Conservation (phyloP, 257 asterid species). For the Linderniella brevidens region DNA sequence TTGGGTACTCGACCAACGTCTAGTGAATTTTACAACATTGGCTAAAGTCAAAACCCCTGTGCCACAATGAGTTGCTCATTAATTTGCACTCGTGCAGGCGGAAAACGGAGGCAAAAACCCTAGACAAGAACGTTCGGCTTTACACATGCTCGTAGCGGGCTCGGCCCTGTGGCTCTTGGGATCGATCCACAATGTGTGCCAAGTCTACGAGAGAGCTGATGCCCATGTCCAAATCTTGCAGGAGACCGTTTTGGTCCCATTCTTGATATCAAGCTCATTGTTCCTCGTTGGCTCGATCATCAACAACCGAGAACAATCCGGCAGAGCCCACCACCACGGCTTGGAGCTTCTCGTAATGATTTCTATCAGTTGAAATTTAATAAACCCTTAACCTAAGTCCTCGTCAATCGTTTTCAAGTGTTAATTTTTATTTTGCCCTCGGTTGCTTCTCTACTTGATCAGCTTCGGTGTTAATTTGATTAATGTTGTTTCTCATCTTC, state of each 20-base stretch:
- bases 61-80: background rate
- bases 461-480: too few relatives aligned
- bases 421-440: background rate
- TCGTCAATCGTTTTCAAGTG: background rate
- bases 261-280: slow-evolving; percentile 52
- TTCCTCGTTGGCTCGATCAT: slow-evolving; percentile 48
- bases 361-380: background rate
- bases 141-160: slow-evolving; percentile 63
- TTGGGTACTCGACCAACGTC: too few relatives aligned
- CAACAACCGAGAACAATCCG: slow-evolving; percentile 31
- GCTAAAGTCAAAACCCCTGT: background rate
- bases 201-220: slow-evolving; percentile 75
- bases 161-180: slow-evolving; percentile 69
- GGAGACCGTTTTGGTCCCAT: slow-evolving; percentile 53
- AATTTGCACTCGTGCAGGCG: slow-evolving; percentile 21
- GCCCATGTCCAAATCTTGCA: slow-evolving; percentile 74
- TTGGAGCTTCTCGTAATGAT: slow-evolving; percentile 31
- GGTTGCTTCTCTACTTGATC: too few relatives aligned
- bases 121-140: slow-evolving; percentile 33
- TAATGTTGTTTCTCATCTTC: too few relatives aligned
- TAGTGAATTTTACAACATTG: too few relatives aligned
- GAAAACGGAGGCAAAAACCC: slow-evolving; percentile 26
- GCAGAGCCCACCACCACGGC: slow-evolving; percentile 27
- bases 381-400: background rate
- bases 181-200: slow-evolving; percentile 71